Percentiles rank a stretch among this genome's conserved stretches.
These are phyloP conservation scores for Volvox reticuliferus DNA, from an alignment of 139 green algal species.

Conservation along the genomic window DNA sequence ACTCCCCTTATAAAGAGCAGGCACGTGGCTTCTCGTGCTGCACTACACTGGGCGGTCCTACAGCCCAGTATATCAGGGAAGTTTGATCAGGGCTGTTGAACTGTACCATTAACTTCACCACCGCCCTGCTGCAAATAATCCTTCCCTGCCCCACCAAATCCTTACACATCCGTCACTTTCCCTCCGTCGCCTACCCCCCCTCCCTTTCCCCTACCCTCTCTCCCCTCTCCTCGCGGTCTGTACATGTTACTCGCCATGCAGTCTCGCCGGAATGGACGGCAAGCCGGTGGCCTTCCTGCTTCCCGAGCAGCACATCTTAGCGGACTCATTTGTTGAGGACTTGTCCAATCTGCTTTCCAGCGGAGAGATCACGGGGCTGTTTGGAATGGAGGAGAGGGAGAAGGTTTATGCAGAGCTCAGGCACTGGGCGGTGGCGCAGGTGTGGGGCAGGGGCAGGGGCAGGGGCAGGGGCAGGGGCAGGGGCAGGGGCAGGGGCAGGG, in stretches of 20 bases:
- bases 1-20: too few relatives aligned
- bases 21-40: too few relatives aligned
- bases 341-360: constrained; percentile 88
- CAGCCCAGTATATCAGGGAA: too few relatives aligned
- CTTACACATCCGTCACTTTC: too few relatives aligned
- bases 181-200: not conserved
- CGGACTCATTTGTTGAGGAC: constrained; percentile 86
- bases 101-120: too few relatives aligned
- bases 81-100: too few relatives aligned
- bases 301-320: constrained; percentile 83
- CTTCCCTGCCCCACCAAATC: too few relatives aligned
- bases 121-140: too few relatives aligned
- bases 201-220: not conserved
- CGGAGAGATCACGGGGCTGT: constrained; percentile 76
- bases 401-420: constrained; percentile 47
- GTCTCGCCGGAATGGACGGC: constrained; percentile 77
- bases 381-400: constrained; percentile 46
- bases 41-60: too few relatives aligned
- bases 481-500: not conserved
- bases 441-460: not conserved
- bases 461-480: not conserved
- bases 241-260: constrained; percentile 6
- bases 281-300: constrained; percentile 81
- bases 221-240: not conserved
- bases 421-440: constrained; percentile 44